Conservation (phyloP, 2,329 filamentous ascomycete species). For the Aspergillus felis region DNA sequence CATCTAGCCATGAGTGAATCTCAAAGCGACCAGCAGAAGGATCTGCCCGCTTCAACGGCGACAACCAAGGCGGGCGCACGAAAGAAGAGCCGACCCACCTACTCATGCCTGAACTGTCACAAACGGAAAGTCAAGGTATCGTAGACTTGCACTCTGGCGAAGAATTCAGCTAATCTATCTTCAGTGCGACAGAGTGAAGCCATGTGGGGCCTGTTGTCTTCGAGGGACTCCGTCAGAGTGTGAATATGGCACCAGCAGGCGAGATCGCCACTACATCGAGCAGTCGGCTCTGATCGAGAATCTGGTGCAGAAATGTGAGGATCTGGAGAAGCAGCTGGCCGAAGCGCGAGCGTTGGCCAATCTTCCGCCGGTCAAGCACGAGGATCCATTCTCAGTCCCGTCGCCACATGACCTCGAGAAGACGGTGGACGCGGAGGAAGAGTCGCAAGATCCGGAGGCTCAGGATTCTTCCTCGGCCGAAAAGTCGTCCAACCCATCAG, state of each 20-base stretch:
- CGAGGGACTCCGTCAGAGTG: constrained; percentile 28
- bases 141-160: neutral
- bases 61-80: constrained; percentile 9
- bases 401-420: neutral
- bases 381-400: constrained; percentile 1
- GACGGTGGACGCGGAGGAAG: constrained; percentile 1
- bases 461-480: neutral
- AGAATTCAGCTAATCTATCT: neutral
- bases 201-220: constrained; percentile 28
- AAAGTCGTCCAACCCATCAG: neutral
- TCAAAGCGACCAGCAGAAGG: neutral
- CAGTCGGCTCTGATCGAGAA: constrained; percentile 26
- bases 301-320: constrained; percentile 19
- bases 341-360: constrained; percentile 16
- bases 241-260: constrained; percentile 28
- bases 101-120: constrained; percentile 28
- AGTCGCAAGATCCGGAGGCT: neutral
- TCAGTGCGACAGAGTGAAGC: constrained; percentile 30
- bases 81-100: constrained; percentile 27
- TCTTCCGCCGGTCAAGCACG: constrained; percentile 13
- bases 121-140: constrained; percentile 33
- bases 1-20: constrained; percentile 2
- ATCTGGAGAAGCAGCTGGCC: constrained; percentile 17
- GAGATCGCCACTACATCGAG: constrained; percentile 27
- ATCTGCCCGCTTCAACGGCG: neutral